Conservation (phyloP, 176 grass and related monocot genomes). For the Zoysia pacifica region DNA sequence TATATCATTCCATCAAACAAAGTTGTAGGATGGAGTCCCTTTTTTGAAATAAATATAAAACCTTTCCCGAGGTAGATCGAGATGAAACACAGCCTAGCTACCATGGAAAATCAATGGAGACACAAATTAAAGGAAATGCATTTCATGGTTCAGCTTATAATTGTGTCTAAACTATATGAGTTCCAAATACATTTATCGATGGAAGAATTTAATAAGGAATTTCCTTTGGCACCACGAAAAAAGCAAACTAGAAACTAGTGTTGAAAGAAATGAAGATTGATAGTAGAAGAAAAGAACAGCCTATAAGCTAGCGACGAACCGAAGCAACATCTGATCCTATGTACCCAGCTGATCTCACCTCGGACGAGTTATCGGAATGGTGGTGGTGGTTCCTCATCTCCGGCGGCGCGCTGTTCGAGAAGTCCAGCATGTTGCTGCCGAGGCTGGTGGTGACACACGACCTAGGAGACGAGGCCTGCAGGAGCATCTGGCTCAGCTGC, state of each 20-base stretch:
- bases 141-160: not conserved
- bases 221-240: not conserved
- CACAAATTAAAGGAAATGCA: not conserved
- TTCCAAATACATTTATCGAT: not conserved
- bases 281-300: not conserved
- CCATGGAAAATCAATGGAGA: constrained; percentile 12
- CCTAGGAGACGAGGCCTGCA: constrained; percentile 74
- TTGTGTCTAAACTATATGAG: not conserved
- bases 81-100: constrained; percentile 12
- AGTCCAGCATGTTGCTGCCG: constrained; percentile 87
- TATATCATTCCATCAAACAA: constrained; percentile 27
- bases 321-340: not conserved
- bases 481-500: constrained; percentile 70
- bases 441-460: constrained; percentile 86
- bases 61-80: constrained; percentile 31
- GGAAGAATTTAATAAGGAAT: not conserved
- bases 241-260: not conserved
- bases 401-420: constrained; percentile 63
- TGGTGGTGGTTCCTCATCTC: constrained; percentile 56
- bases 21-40: constrained; percentile 32
- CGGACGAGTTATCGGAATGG: constrained; percentile 74
- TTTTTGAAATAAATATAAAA: constrained; percentile 5
- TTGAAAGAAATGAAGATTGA: not conserved
- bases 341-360: constrained; percentile 51
- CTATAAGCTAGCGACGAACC: not conserved